Evolutionary conservation across 2,329 filamentous ascomycete genomes (phyloP).

Genomic region (Arthroderma uncinatum): DNA sequence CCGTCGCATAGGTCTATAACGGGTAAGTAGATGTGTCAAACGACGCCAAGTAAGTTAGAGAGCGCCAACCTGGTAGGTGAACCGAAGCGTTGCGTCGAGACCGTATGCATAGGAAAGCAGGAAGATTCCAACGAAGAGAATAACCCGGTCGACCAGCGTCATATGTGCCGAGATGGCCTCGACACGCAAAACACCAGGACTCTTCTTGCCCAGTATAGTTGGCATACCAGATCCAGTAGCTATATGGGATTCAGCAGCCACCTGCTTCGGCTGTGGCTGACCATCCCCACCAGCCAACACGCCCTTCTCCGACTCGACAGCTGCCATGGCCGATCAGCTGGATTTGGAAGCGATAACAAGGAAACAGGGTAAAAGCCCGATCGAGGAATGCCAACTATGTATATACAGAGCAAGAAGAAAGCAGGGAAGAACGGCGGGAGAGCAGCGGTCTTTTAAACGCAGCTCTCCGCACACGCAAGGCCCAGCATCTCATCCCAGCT

Average conservation of each 20-base stretch:
- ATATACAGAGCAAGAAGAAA: neutral
- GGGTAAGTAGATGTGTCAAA: slow-evolving; percentile 9
- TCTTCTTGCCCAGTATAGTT: slow-evolving; percentile 22
- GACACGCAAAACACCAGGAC: slow-evolving; percentile 48
- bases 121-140: slow-evolving; percentile 52
- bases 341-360: too few relatives aligned
- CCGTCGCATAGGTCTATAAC: slow-evolving; percentile 42
- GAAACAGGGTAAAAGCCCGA: neutral
- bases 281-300: neutral
- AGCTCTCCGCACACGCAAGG: too few relatives aligned
- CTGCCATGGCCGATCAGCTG: neutral
- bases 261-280: neutral
- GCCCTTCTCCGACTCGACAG: neutral
- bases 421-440: neutral
- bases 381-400: neutral
- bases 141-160: slow-evolving; percentile 42
- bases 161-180: slow-evolving; percentile 47
- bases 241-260: neutral
- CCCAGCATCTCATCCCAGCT: too few relatives aligned
- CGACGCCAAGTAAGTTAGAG: slow-evolving; percentile 11
- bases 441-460: neutral
- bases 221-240: neutral
- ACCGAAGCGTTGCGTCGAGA: slow-evolving; percentile 47
- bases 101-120: slow-evolving; percentile 54
- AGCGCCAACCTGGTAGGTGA: slow-evolving; percentile 38